A percentile compares a stretch with the other conserved stretches of the same genome.
Conservation (phyloP, 345 rosid genomes). For the Hevea brasiliensis region DNA sequence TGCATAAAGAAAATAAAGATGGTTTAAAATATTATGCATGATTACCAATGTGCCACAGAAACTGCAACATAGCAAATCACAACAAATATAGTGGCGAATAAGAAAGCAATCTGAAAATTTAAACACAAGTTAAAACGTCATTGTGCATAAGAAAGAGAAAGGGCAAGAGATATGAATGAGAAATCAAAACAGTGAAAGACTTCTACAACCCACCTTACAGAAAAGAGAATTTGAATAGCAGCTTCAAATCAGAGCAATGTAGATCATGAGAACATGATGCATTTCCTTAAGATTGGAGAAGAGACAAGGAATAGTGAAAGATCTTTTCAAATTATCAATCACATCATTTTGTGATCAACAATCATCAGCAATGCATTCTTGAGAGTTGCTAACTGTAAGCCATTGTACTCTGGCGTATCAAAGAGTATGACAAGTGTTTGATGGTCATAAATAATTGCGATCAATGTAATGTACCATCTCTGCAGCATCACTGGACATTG, state of each 20-base stretch:
- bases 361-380: too few species aligned
- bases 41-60: neutral
- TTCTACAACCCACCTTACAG: slow-evolving; percentile 2
- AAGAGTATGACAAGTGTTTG: too few species aligned
- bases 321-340: too few species aligned
- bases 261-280: neutral
- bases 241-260: slow-evolving; percentile 3
- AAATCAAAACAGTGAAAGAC: neutral
- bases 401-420: too few species aligned
- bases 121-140: neutral
- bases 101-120: neutral
- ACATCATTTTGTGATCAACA: too few species aligned
- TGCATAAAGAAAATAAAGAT: too few species aligned
- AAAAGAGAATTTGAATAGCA: neutral
- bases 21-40: too few species aligned
- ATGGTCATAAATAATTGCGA: too few species aligned
- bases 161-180: neutral
- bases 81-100: neutral
- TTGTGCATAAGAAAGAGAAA: neutral
- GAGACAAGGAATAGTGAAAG: neutral
- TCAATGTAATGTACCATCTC: too few species aligned
- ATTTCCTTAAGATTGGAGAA: neutral
- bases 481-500: neutral
- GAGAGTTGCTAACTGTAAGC: too few species aligned
- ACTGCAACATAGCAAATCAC: neutral